Evolutionary conservation across 2,329 filamentous ascomycete species (phyloP), one percentile per base, ranked within the genome.

Genomic region (Diaporthe eres): DNA sequence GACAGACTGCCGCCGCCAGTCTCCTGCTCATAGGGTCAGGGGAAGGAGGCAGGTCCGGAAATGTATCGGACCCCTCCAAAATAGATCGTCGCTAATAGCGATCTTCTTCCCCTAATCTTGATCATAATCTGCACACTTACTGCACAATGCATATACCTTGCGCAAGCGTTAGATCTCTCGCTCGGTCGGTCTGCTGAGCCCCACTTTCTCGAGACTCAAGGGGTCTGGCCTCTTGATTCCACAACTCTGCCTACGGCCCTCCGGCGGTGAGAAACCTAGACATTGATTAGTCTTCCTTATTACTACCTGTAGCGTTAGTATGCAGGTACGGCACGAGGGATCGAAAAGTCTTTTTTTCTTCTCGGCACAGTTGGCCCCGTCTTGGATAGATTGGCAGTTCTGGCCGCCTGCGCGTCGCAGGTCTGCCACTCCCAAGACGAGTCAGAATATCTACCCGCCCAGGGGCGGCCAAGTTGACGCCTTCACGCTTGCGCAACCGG

Each of bases 171-270:
- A 28, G 3, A 68, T 39, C 13, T 68, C 22, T 70, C 28, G 44
- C 44, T 34, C 22, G n/a, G 19, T 60, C 34, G 37, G 34, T 6
- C n/a, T 28, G 19, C 0, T 70, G 22, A 19, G 34, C 19, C 49
- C 65, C 65, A 53, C 65, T 28, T n/a, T 19, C 9, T 25, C n/a
- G 17, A 70, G 1, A 4, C 10, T 39, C 19, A 37, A 39, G 15
- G 4, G 42, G 8, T 7, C 17, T 12, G 31, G n/a, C 15, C n/a
- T 55, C 10, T 22, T 12, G 17, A 28, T 55, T 55, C 34, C 31
- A 53, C 47, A 53, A 25, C 28, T 15, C 22, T 39, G 65, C 65
- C 47, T 55, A 28, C 65, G 65, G 65, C 22, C 65, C 65, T 70
- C 65, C 65, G 65, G 65, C 49, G 65, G 65, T 70, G 65, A 70